Evolutionary conservation across 2,329 filamentous ascomycete genomes (phyloP).

Genomic region (Didymella segeticola): DNA sequence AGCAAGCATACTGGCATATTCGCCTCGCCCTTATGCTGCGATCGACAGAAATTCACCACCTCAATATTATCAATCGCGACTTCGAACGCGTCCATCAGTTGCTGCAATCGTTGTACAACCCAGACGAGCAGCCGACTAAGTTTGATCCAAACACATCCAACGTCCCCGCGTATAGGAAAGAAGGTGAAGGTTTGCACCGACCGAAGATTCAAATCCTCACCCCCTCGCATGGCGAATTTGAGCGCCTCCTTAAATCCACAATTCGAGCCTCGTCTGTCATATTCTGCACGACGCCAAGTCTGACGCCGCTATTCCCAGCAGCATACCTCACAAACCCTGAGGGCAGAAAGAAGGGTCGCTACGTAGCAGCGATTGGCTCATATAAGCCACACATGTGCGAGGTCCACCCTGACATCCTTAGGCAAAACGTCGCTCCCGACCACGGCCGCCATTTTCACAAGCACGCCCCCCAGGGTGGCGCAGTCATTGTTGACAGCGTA

Average conservation of each 20-base stretch:
- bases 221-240: constrained; percentile 72
- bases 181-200: constrained; percentile 29
- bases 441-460: constrained; percentile 70
- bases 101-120: constrained; percentile 62
- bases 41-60: constrained; percentile 71
- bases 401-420: constrained; percentile 77
- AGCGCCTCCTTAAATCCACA: constrained; percentile 72
- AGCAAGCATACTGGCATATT: constrained; percentile 94
- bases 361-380: constrained; percentile 76
- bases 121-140: constrained; percentile 42
- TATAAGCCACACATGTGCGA: constrained; percentile 80
- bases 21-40: constrained; percentile 80
- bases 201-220: constrained; percentile 73
- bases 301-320: constrained; percentile 75
- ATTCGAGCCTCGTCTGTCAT: constrained; percentile 78
- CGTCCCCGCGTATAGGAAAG: constrained; percentile 24
- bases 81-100: constrained; percentile 65
- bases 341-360: constrained; percentile 71
- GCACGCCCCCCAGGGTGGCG: constrained; percentile 64
- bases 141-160: constrained; percentile 20
- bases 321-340: constrained; percentile 74
- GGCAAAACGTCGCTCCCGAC: constrained; percentile 64
- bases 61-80: constrained; percentile 82
- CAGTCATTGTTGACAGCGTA: constrained; percentile 71
- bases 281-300: constrained; percentile 85